Evolutionary conservation across 768 basidiomycete genomes (phyloP), one percentile per base, ranked within the genome.

Genomic region (Boletus eberwhitei): DNA sequence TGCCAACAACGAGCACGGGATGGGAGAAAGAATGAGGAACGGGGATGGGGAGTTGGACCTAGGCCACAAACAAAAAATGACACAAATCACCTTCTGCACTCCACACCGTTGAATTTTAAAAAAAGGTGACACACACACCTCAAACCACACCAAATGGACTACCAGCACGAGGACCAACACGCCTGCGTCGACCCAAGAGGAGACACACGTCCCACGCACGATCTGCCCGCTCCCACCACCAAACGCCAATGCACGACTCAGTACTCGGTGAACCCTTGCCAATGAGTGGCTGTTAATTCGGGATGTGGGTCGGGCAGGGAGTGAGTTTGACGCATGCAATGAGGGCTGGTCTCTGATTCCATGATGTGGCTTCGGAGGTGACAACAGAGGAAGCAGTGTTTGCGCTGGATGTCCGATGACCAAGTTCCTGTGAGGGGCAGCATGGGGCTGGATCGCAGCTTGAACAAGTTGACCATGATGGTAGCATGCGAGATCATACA

Each of bases 261-360:
- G 55, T 85, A 88, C 65, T 90, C 87, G 46, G 71, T 72, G 64
- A 75, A 83, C 17, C 75, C 79, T 38, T 74, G 72, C 57, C 69
- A 73, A 36, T 75, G 67, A 42, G 77, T 61, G 40, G 86, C 62
- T 8, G 73, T 72, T 55, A 87, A 74, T 62, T 88, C 79, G 47
- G 85, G 85, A 3, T 29, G 29, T 29, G 29, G 8, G 54, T 71
- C 67, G 36, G 64, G 66, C 22, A 79, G 29, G 41, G 77, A 76
- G 50, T 58, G 64, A 49, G 64, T 68, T 52, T 60, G 67, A 62
- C 57, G 70, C 76, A 77, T 78, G 59, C 75, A 29, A 29, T 29
- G 24, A 24, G 29, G n/a, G n/a, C n/a, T n/a, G n/a, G n/a, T n/a
- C n/a, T n/a, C n/a, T n/a, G n/a, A n/a, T n/a, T n/a, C n/a, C n/a